Percentiles rank a stretch among this genome's conserved stretches.
Conservation (phyloP, 2,329 filamentous ascomycete species). For the Aspergillus melleus region DNA sequence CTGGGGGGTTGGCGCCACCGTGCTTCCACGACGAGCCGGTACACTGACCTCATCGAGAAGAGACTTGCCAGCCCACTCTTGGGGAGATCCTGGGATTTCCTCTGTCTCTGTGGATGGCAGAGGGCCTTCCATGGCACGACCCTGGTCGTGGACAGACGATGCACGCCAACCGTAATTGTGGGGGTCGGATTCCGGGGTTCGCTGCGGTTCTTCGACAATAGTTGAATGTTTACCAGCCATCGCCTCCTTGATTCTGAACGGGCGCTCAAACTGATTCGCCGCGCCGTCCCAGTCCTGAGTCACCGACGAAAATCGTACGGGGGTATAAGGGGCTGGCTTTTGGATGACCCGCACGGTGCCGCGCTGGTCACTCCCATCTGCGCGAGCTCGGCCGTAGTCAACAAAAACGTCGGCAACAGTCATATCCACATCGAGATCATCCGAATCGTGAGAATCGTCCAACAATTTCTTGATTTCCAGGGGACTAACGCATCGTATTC, state of each 20-base stretch:
- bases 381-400: slow-evolving; percentile 34
- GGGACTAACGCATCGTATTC: slow-evolving; percentile 20
- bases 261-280: slow-evolving; percentile 19
- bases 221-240: slow-evolving; percentile 12
- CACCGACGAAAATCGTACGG: slow-evolving; percentile 35
- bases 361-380: slow-evolving; percentile 38
- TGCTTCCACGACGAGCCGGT: slow-evolving; percentile 1
- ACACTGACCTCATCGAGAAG: slow-evolving; percentile 1
- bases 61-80: slow-evolving; percentile 6
- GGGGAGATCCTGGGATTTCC: slow-evolving; percentile 21
- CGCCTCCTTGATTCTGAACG: slow-evolving; percentile 16
- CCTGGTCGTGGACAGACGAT: neutral
- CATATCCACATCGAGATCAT: slow-evolving; percentile 33
- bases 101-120: slow-evolving; percentile 30
- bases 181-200: neutral
- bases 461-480: slow-evolving; percentile 39
- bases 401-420: slow-evolving; percentile 42
- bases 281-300: slow-evolving; percentile 37
- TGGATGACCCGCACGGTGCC: slow-evolving; percentile 36
- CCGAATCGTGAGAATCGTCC: slow-evolving; percentile 34
- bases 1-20: slow-evolving; percentile 7
- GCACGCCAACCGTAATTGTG: neutral
- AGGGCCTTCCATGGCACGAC: slow-evolving; percentile 18
- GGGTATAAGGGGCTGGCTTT: slow-evolving; percentile 24
- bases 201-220: slow-evolving; percentile 19